phyloP scores from a whole-genome alignment of 1,284 basidiomycete genomes.

The Trametes polyzona region DNA sequence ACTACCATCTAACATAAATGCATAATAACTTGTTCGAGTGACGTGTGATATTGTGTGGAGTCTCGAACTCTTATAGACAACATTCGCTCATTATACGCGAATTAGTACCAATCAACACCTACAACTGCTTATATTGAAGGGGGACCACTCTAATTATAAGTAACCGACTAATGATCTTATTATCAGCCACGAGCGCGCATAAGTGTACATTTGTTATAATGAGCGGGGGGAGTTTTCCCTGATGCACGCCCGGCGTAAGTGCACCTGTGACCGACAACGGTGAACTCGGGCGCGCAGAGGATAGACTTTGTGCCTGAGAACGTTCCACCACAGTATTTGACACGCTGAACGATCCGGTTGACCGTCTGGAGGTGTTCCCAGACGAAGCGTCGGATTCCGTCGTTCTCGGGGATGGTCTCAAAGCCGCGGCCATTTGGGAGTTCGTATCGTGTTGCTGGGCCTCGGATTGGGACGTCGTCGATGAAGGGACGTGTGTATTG shows the following conservation, averaged over 20 bases:
- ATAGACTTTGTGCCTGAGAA: conserved; percentile 27
- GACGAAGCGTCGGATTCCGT: conserved; percentile 33
- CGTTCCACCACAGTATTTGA: conserved; percentile 33
- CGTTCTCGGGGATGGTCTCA: background rate
- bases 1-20: too few species aligned
- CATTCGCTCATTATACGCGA: background rate
- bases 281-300: too few species aligned
- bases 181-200: background rate
- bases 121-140: background rate
- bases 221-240: background rate
- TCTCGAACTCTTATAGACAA: background rate
- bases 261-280: too few species aligned
- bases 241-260: too few species aligned
- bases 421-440: background rate
- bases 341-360: conserved; percentile 35
- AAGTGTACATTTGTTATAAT: background rate
- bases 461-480: background rate
- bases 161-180: background rate
- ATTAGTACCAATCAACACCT: too few species aligned
- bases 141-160: background rate
- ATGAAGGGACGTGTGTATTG: background rate
- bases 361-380: conserved; percentile 36
- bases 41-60: background rate
- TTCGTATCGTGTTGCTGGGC: conserved; percentile 9
- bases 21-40: too few species aligned